Base-by-base conservation (phyloP, 2,329 filamentous ascomycete species). In the Acrocalymma vagum region DNA sequence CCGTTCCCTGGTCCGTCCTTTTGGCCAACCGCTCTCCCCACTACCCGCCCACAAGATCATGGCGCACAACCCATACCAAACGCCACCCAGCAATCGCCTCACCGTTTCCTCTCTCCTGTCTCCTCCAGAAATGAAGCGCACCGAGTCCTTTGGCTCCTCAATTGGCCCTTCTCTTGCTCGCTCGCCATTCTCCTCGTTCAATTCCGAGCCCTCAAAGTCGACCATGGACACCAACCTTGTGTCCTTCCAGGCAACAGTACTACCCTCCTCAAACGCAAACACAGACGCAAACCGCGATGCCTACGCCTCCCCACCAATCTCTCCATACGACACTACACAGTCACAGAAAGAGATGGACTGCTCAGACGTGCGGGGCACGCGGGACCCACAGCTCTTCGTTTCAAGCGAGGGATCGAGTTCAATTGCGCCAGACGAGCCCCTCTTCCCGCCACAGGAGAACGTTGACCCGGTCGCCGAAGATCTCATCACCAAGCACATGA, bases 231-330 rank as follows among this genome's bases (percentile, higher is more conserved):
- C 55, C 25, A 40, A 34, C 44, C 37, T 53, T 31, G 37, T 38
- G 38, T 39, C 53, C 30, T 50, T 48, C 43, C 48, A 57, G 43
- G 49, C 58, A 50, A 43, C 51, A 50, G 38, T 53, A 35, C 43
- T n/a, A n/a, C n/a, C n/a, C n/a, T n/a, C n/a, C n/a, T n/a, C n/a
- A n/a, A n/a, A n/a, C n/a, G n/a, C n/a, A n/a, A n/a, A n/a, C n/a
- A n/a, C n/a, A n/a, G n/a, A 54, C 33, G 35, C 55, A 20, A 61
- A 54, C 44, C 56, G 55, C 51, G 53, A 60, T 36, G 57, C 61
- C 25, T 67, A 70, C 54, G 59, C 65, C 36, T 72, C 69, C 32
- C 69, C 69, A 29, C 69, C 69, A 51, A 70, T 72, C 35, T 71
- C 69, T 30, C 69, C 69, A 11, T 67, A 60, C 55, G 59, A 69